These are phyloP conservation scores for Solanum phureja DNA, from an alignment of 257 asterid species.

Conservation along the genomic window DNA sequence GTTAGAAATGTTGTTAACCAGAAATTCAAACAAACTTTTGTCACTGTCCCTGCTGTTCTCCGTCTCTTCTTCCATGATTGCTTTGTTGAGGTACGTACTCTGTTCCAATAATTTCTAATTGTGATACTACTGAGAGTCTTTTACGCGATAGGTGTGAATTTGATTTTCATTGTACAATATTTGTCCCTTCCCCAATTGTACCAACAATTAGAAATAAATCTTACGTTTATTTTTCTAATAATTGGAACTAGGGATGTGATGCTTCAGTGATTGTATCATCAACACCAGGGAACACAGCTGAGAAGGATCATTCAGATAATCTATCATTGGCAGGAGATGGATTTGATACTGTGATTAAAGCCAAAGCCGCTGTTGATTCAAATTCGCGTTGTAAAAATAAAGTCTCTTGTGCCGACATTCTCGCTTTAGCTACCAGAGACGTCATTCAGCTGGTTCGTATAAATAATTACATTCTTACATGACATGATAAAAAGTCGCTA, in stretches of 20 bases:
- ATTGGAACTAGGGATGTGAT: conserved; percentile 58
- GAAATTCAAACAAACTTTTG: conserved; percentile 55
- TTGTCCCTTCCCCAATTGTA: not conserved
- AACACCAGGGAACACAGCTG: conserved; percentile 48
- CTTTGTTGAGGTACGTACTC: conserved; percentile 38
- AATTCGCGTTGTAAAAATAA: conserved; percentile 40
- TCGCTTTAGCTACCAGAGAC: conserved; percentile 76
- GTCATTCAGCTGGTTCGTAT: conserved; percentile 53
- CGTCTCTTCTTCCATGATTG: conserved; percentile 90
- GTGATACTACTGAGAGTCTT: not conserved
- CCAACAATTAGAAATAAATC: not conserved
- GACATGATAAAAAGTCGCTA: not conserved
- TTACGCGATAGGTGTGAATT: too few species aligned
- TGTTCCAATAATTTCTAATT: not conserved
- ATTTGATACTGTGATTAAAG: conserved; percentile 75
- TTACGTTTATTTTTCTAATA: not conserved
- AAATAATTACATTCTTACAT: not conserved
- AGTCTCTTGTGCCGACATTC: conserved; percentile 93
- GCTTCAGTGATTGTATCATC: conserved; percentile 71
- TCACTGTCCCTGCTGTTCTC: conserved; percentile 53
- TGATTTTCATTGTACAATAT: too few species aligned
- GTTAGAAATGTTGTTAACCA: conserved; percentile 40
- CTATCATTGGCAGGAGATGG: conserved; percentile 96
- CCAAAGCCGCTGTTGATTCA: conserved; percentile 73
- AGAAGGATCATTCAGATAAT: conserved; percentile 78